Evolutionary conservation across 192 early-diverging fungal genomes (phyloP).

Genomic region (Pilaira anomala): DNA sequence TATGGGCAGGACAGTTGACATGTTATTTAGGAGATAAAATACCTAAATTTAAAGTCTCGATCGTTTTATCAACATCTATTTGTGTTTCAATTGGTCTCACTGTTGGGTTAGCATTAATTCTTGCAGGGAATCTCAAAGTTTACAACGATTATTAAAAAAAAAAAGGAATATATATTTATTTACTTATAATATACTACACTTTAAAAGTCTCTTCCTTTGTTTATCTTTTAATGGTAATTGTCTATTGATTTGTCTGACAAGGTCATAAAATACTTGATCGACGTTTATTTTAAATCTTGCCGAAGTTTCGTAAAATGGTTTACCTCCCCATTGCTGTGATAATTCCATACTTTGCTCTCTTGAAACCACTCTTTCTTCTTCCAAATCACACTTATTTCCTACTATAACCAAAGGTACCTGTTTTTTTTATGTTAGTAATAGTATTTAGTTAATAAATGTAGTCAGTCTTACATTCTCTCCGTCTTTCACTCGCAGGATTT

Average conservation of each 20-base stretch:
- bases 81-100: background rate
- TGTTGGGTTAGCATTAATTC: slow-evolving; percentile 12
- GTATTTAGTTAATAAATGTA: too few relatives aligned
- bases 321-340: slow-evolving; percentile 61
- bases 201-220: slow-evolving; percentile 23
- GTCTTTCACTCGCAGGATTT: slow-evolving; percentile 83
- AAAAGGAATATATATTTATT: background rate
- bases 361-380: slow-evolving; percentile 61
- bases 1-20: background rate
- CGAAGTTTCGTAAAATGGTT: slow-evolving; percentile 81
- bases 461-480: slow-evolving; percentile 47
- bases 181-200: slow-evolving; percentile 5
- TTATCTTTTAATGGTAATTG: slow-evolving; percentile 66
- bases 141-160: slow-evolving; percentile 29
- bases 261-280: slow-evolving; percentile 86
- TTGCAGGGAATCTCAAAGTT: slow-evolving; percentile 19
- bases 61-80: slow-evolving; percentile 4
- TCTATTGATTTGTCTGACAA: slow-evolving; percentile 83
- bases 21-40: background rate
- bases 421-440: slow-evolving; percentile 79
- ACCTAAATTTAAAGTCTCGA: background rate
- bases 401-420: slow-evolving; percentile 81
- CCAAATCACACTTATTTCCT: slow-evolving; percentile 90
- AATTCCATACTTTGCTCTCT: slow-evolving; percentile 63
- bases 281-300: slow-evolving; percentile 84